A percentile compares a stretch with the other conserved stretches of the same genome.
phyloP scores from a whole-genome alignment of 768 basidiomycete genomes.

The Hericium coralloides region DNA sequence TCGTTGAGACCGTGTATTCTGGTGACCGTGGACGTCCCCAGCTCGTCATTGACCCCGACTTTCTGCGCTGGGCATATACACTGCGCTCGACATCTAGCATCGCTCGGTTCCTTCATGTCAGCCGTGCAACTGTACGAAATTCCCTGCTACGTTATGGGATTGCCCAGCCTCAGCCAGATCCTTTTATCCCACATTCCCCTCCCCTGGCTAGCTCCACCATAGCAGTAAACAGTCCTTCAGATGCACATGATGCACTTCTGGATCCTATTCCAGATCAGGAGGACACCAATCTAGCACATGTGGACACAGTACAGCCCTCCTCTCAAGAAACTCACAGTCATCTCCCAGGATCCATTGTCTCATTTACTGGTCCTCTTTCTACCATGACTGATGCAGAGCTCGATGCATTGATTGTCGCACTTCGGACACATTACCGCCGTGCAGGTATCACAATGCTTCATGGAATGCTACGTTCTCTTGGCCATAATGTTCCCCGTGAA shows the following conservation, averaged over 20 bases:
- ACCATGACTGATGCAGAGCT: slow-evolving; percentile 8
- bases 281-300: no score
- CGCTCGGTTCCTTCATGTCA: slow-evolving; percentile 11
- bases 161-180: no score
- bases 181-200: no score
- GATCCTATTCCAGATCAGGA: no score
- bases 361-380: slow-evolving; percentile 7
- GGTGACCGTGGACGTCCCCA: no score
- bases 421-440: slow-evolving; percentile 2
- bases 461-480: slow-evolving; percentile 8
- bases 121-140: slow-evolving; percentile 8
- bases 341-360: slow-evolving; percentile 2
- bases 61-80: slow-evolving; percentile 14
- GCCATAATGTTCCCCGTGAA: slow-evolving; percentile 3
- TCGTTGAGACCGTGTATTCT: background rate
- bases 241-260: no score
- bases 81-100: slow-evolving; percentile 9
- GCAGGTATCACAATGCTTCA: slow-evolving; percentile 13
- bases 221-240: no score
- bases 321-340: no score
- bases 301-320: no score
- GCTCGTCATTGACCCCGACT: slow-evolving; percentile 9
- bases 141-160: background rate
- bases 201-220: no score
- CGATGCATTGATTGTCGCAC: slow-evolving; percentile 1